Conservation (phyloP, 2,329 filamentous ascomycete genomes). For the Gyromitra esculenta region DNA sequence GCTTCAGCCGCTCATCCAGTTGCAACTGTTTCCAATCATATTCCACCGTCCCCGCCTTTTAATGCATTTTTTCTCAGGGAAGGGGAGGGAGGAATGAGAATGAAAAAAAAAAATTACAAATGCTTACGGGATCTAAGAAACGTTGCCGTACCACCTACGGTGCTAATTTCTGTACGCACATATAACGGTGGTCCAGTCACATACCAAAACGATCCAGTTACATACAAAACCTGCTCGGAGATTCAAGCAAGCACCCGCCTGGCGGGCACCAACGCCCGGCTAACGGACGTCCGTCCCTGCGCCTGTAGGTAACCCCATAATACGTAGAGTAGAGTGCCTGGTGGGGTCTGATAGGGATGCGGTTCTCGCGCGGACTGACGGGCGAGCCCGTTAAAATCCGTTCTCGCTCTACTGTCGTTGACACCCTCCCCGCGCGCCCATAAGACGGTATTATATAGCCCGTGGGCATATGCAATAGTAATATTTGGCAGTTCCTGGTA, state of each 20-base stretch:
- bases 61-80: neutral
- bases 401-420: neutral
- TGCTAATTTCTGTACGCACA: constrained; percentile 2
- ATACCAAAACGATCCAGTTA: constrained; percentile 30
- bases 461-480: constrained; percentile 17
- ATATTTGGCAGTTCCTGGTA: constrained; percentile 31
- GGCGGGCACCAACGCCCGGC: constrained; percentile 31
- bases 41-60: neutral
- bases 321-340: neutral
- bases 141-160: neutral
- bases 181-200: constrained; percentile 21
- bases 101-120: neutral
- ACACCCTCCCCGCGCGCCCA: constrained; percentile 2
- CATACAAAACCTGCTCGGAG: constrained; percentile 17
- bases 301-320: constrained; percentile 22
- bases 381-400: neutral
- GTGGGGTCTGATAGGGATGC: neutral
- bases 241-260: constrained; percentile 34
- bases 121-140: neutral
- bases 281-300: constrained; percentile 16
- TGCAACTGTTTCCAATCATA: constrained; percentile 26
- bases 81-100: neutral
- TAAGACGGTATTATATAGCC: constrained; percentile 42
- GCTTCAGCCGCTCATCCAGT: constrained; percentile 25
- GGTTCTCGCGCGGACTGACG: constrained; percentile 12